Percentiles rank a stretch among this genome's conserved stretches.
Evolutionary conservation across 176 grass and related monocot species (phyloP).

Genomic region (Carex pumila): DNA sequence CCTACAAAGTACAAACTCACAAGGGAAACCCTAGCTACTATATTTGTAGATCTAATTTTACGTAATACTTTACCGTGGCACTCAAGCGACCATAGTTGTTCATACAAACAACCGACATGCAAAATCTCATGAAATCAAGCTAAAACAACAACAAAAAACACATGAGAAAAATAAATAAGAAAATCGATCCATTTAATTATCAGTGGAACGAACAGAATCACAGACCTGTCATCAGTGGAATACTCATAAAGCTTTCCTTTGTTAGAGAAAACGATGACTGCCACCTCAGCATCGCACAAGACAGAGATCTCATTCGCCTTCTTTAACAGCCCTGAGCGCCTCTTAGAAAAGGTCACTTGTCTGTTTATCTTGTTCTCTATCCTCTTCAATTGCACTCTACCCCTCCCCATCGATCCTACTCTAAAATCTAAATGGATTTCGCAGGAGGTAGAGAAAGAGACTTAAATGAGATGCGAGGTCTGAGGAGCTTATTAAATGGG

Average conservation of each 20-base stretch:
- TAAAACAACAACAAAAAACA: not conserved
- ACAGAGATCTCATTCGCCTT: conserved; percentile 91
- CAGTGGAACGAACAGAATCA: not conserved
- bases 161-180: not conserved
- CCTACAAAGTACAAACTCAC: not conserved
- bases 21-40: not conserved
- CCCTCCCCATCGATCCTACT: conserved; percentile 40
- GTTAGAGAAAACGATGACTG: conserved; percentile 62
- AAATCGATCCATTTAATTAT: not conserved
- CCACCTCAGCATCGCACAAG: conserved; percentile 69
- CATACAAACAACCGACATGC: not conserved
- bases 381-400: conserved; percentile 80
- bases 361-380: conserved; percentile 88
- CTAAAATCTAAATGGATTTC: not conserved
- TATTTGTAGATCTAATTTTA: not conserved
- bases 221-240: conserved; percentile 35
- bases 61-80: not conserved
- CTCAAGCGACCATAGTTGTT: no score
- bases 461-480: not conserved
- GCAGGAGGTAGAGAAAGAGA: not conserved
- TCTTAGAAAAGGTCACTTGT: conserved; percentile 79
- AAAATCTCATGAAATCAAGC: not conserved
- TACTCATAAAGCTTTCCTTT: conserved; percentile 88
- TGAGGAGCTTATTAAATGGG: not conserved
- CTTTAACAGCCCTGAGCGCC: conserved; percentile 62